These are phyloP conservation scores for Crithidia sp. DNA, from an alignment of 208 protist species.

Conservation along the genomic window DNA sequence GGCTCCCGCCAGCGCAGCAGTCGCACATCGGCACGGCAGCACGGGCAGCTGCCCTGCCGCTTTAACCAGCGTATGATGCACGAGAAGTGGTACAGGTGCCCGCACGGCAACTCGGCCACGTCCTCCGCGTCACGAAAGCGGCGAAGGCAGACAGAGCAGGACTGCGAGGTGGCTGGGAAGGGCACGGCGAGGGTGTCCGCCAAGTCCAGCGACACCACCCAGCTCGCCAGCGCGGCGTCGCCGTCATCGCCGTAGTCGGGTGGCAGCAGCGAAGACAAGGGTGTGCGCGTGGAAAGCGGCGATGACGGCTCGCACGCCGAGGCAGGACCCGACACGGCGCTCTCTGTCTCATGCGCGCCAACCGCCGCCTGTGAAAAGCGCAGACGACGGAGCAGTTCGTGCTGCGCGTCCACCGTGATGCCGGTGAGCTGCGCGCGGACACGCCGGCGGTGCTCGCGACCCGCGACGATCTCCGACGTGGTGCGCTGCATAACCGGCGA, in stretches of 20 bases:
- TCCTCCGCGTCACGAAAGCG: conserved; percentile 32
- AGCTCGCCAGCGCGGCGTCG: conserved; percentile 6
- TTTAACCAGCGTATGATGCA: conserved; percentile 41
- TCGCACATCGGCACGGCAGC: conserved; percentile 34
- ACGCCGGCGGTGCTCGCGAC: neutral
- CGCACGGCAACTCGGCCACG: conserved; percentile 44
- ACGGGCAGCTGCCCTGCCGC: conserved; percentile 34
- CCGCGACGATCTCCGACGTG: conserved; percentile 2
- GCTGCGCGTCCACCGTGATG: conserved; percentile 20
- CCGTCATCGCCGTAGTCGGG: neutral
- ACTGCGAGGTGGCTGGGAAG: conserved; percentile 12
- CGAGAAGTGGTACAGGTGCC: conserved; percentile 35
- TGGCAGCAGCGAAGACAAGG: neutral
- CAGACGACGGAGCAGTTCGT: conserved; percentile 19
- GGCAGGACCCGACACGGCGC: neutral
- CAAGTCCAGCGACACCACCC: conserved; percentile 17
- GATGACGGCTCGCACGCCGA: neutral
- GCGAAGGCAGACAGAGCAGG: conserved; percentile 40
- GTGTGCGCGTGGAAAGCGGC: neutral
- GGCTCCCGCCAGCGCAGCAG: neutral
- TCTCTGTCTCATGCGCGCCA: conserved; percentile 3
- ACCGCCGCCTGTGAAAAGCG: conserved; percentile 3
- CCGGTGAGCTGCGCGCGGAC: conserved; percentile 8
- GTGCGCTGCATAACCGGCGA: neutral
- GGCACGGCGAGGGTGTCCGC: neutral